These are phyloP conservation scores for Radiomyces spectabilis DNA, from an alignment of 192 early-diverging fungal genomes.

Conservation along the genomic window DNA sequence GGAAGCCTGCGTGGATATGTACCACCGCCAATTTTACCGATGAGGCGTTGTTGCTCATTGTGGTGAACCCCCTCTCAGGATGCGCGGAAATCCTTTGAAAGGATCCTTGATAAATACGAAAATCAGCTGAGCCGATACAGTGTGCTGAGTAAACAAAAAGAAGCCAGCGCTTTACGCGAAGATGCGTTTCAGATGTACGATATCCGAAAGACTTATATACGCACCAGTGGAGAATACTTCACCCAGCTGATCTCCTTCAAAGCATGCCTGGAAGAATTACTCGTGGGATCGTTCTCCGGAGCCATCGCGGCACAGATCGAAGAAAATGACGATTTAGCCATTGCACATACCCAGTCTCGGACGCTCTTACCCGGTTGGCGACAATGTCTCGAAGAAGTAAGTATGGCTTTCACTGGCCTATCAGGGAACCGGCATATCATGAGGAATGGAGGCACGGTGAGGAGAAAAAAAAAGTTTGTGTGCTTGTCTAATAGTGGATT, in stretches of 20 bases:
- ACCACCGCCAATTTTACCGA: too few relatives aligned
- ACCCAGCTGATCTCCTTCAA: slow-evolving; percentile 50
- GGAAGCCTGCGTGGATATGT: too few relatives aligned
- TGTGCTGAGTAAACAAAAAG: slow-evolving; percentile 52
- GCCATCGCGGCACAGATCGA: slow-evolving; percentile 34
- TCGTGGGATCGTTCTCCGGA: slow-evolving; percentile 38
- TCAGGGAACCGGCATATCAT: too few relatives aligned
- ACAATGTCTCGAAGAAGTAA: slow-evolving; percentile 29
- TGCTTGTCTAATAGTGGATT: background rate
- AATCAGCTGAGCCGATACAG: slow-evolving; percentile 51
- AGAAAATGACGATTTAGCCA: slow-evolving; percentile 21
- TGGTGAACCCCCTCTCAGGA: slow-evolving; percentile 20
- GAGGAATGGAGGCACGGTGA: too few relatives aligned
- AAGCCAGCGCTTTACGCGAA: slow-evolving; percentile 57
- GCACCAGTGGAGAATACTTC: slow-evolving; percentile 43
- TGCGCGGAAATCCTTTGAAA: slow-evolving; percentile 34
- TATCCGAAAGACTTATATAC: slow-evolving; percentile 54
- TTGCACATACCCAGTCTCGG: slow-evolving; percentile 24
- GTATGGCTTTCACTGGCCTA: too few relatives aligned
- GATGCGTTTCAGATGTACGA: slow-evolving; percentile 66
- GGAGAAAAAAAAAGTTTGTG: background rate
- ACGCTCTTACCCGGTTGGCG: slow-evolving; percentile 29
- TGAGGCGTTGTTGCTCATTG: too few relatives aligned
- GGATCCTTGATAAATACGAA: slow-evolving; percentile 51
- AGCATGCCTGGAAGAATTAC: slow-evolving; percentile 38